phyloP scores from a whole-genome alignment of 495 filamentous ascomycete genomes.

The Tuber borchii region DNA sequence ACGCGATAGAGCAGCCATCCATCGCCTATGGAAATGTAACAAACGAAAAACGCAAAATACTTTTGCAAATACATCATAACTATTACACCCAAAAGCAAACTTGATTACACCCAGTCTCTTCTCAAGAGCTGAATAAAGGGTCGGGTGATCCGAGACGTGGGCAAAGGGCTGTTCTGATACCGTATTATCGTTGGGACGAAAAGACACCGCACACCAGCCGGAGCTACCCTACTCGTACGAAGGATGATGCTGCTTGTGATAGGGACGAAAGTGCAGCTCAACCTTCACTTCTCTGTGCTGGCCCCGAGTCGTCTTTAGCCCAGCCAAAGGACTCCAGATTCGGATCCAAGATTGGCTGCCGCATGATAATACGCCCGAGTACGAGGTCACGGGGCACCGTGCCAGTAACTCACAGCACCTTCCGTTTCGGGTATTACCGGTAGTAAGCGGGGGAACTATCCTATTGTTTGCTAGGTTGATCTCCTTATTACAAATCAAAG shows the following conservation, averaged over 20 bases:
- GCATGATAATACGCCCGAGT: slow-evolving; percentile 4
- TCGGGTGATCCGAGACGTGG: background rate
- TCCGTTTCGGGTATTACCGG: background rate
- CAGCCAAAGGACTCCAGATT: background rate
- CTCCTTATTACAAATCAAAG: background rate
- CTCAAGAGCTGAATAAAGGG: background rate
- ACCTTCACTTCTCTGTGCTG: background rate
- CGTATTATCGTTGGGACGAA: background rate
- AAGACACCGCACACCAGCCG: background rate
- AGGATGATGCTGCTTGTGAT: background rate
- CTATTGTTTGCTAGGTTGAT: background rate
- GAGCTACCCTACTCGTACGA: background rate
- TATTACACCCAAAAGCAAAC: background rate
- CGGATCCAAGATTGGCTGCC: background rate
- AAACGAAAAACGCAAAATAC: background rate
- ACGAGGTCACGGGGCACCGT: background rate
- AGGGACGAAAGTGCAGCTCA: background rate
- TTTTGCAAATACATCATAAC: background rate
- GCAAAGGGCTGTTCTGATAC: too few species aligned
- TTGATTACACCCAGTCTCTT: too few species aligned
- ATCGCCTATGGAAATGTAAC: background rate
- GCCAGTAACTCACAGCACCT: background rate
- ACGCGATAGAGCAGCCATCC: background rate
- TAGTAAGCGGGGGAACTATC: background rate
- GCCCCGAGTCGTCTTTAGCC: background rate